phyloP scores from a whole-genome alignment of 371 early-diverging fungal species.

The Rhizopus arrhizus region DNA sequence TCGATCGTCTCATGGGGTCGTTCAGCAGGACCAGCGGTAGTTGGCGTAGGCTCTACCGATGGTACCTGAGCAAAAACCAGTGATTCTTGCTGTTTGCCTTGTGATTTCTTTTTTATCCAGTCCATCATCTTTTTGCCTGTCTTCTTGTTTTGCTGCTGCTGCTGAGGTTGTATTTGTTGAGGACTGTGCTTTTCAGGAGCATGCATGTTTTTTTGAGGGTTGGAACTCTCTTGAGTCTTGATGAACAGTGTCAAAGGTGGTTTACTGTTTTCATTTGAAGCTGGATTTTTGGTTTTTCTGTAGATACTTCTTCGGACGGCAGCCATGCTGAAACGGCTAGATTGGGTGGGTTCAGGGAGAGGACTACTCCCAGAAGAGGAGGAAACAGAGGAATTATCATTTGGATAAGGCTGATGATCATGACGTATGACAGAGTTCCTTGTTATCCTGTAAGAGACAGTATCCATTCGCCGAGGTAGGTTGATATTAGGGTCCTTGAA shows the following conservation, averaged over 20 bases:
- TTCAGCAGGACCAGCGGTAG: too few relatives aligned
- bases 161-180: neutral
- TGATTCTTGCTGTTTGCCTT: too few relatives aligned
- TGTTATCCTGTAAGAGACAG: neutral
- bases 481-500: neutral
- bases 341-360: slow-evolving; percentile 5
- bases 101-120: slow-evolving; percentile 68
- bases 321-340: slow-evolving; percentile 3
- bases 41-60: too few relatives aligned
- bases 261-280: neutral
- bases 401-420: too few relatives aligned
- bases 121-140: slow-evolving; percentile 71
- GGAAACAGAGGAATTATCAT: slow-evolving; percentile 1
- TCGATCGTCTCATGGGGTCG: neutral
- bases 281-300: slow-evolving; percentile 19
- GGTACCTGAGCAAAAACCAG: too few relatives aligned
- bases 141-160: slow-evolving; percentile 29
- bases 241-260: slow-evolving; percentile 1
- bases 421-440: neutral
- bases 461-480: neutral
- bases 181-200: too few relatives aligned
- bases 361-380: neutral
- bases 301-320: slow-evolving; percentile 28
- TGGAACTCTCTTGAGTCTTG: too few relatives aligned
- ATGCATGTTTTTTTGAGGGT: too few relatives aligned